These are phyloP conservation scores for Begonia fuchsioides DNA, from an alignment of 306 rosid genomes.

Conservation along the genomic window DNA sequence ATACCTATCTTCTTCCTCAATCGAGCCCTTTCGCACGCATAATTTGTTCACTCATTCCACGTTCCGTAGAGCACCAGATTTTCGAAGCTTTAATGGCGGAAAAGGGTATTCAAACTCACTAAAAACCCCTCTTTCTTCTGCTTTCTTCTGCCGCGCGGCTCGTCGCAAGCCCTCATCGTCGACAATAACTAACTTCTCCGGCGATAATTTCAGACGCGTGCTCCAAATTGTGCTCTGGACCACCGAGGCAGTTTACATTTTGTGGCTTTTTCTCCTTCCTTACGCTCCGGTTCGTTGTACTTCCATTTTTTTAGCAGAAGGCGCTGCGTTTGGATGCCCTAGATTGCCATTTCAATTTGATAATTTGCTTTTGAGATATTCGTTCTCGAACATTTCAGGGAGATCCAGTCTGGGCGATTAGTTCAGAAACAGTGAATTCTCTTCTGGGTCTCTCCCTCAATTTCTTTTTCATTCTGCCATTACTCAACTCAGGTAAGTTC, in stretches of 20 bases:
- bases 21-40: conserved; percentile 10
- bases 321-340: neutral
- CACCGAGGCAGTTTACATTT: conserved; percentile 50
- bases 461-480: conserved; percentile 71
- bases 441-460: conserved; percentile 73
- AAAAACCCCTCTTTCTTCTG: conserved; percentile 5
- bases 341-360: neutral
- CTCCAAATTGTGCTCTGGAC: conserved; percentile 43
- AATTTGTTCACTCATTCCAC: conserved; percentile 13
- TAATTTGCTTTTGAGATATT: neutral
- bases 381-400: conserved; percentile 37
- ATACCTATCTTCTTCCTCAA: conserved; percentile 7
- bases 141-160: conserved; percentile 19
- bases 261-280: conserved; percentile 79
- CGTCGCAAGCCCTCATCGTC: conserved; percentile 27
- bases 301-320: neutral
- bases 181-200: conserved; percentile 4
- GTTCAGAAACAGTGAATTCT: conserved; percentile 59
- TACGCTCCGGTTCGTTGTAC: conserved; percentile 43
- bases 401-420: conserved; percentile 90
- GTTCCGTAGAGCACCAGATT: conserved; percentile 6
- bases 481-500: conserved; percentile 57
- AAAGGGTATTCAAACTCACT: conserved; percentile 1
- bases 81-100: neutral
- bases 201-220: conserved; percentile 16